Conservation (phyloP, 805 yeast species). For the Cyberlindnera americana region DNA sequence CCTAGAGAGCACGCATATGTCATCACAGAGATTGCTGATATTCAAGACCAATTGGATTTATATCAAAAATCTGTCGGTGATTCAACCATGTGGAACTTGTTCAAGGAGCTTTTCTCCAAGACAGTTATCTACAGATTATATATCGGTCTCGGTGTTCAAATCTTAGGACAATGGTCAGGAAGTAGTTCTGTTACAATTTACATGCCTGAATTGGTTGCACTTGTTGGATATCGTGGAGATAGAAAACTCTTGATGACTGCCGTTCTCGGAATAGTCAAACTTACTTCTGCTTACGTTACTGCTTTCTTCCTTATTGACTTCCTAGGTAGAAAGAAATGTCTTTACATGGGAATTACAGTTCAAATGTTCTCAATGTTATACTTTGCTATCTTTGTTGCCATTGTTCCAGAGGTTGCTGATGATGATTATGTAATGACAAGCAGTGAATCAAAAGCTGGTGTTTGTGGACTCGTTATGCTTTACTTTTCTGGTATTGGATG, state of each 20-base stretch:
- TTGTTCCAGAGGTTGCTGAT: conserved; percentile 41
- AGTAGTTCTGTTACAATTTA: conserved; percentile 53
- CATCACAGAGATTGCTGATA: conserved; percentile 46
- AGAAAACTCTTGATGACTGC: conserved; percentile 46
- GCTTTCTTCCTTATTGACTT: conserved; percentile 53
- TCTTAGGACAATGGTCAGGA: conserved; percentile 57
- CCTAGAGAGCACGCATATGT: conserved; percentile 47
- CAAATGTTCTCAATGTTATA: conserved; percentile 42
- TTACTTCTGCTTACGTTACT: conserved; percentile 41
- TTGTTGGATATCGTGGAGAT: conserved; percentile 42
- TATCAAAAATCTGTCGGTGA: conserved; percentile 31
- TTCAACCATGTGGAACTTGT: conserved; percentile 22
- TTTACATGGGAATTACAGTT: conserved; percentile 44
- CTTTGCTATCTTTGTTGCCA: conserved; percentile 42
- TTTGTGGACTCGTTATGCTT: conserved; percentile 47
- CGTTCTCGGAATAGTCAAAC: conserved; percentile 50
- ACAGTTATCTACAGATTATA: conserved; percentile 45
- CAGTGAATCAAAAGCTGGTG: conserved; percentile 36
- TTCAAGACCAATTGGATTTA: conserved; percentile 41
- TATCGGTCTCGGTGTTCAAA: conserved; percentile 40
- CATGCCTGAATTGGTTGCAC: conserved; percentile 48
- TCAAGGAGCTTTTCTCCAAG: conserved; percentile 35
- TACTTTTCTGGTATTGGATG: conserved; percentile 52
- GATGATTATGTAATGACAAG: conserved; percentile 30
- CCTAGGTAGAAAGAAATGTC: conserved; percentile 47